These are phyloP conservation scores for Calocera viscosa DNA, from an alignment of 768 basidiomycete species.

Conservation along the genomic window DNA sequence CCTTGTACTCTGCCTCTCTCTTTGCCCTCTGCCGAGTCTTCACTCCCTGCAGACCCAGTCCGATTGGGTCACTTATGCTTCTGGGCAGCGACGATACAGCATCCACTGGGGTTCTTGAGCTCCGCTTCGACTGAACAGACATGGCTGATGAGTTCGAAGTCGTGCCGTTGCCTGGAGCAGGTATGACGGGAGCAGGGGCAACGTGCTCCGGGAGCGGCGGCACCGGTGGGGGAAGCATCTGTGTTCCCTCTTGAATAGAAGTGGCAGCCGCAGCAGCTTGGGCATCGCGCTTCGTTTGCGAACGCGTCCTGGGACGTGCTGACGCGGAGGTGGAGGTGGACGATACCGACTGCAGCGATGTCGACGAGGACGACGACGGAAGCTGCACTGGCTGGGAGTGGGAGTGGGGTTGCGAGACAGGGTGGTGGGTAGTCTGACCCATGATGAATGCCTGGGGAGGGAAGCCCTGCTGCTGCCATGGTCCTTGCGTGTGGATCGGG, in stretches of 20 bases:
- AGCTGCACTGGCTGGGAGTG: neutral
- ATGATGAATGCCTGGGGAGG: neutral
- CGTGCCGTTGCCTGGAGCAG: neutral
- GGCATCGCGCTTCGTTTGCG: neutral
- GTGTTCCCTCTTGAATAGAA: neutral
- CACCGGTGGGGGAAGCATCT: neutral
- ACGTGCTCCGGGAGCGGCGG: neutral
- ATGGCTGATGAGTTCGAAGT: neutral
- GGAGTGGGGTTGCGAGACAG: neutral
- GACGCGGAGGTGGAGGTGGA: neutral
- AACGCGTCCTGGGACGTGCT: constrained; percentile 3
- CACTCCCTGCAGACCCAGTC: neutral
- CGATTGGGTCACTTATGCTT: neutral
- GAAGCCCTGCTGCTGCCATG: neutral
- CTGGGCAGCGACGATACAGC: neutral
- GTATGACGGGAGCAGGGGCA: neutral
- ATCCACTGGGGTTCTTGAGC: neutral
- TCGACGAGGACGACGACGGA: neutral
- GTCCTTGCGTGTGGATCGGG: neutral
- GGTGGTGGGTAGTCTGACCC: neutral
- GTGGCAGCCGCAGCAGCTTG: neutral
- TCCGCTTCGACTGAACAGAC: neutral
- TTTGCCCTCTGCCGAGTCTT: neutral
- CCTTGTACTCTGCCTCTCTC: neutral
- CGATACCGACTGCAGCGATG: neutral